Conservation (phyloP, 2,329 filamentous ascomycete genomes). For the Colletotrichum simmondsii region DNA sequence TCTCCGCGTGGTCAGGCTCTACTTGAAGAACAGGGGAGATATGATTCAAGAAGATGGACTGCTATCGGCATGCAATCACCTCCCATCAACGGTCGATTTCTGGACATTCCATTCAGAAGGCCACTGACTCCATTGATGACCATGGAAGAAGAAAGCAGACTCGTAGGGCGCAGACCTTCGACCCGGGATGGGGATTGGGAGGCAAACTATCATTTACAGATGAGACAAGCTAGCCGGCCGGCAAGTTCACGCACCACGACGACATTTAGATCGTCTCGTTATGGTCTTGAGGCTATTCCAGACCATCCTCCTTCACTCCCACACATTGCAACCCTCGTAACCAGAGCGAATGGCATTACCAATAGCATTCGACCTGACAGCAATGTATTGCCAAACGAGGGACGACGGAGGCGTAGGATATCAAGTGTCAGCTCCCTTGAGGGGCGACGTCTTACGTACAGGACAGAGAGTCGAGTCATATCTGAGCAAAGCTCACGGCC, state of each 20-base stretch:
- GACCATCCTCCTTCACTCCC: not conserved
- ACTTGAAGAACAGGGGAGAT: not conserved
- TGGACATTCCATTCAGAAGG: not conserved
- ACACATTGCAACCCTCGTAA: not conserved
- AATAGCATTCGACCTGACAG: slow-evolving; percentile 10
- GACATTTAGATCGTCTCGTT: not conserved
- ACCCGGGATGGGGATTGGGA: not conserved
- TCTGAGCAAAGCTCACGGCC: not conserved
- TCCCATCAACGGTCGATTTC: not conserved
- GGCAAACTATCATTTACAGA: not conserved
- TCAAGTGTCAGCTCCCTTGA: not conserved
- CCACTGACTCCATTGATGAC: slow-evolving; percentile 19
- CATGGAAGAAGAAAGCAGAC: slow-evolving; percentile 23
- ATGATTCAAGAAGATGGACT: slow-evolving; percentile 22
- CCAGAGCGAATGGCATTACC: not conserved
- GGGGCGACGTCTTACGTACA: not conserved
- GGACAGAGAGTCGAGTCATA: not conserved
- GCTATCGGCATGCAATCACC: slow-evolving; percentile 19
- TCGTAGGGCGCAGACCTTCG: not conserved
- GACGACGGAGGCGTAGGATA: not conserved
- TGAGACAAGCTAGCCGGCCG: not conserved
- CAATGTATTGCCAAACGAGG: slow-evolving; percentile 17
- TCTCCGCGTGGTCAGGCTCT: not conserved
- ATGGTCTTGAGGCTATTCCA: not conserved
- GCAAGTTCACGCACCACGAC: not conserved